phyloP scores from a whole-genome alignment of 345 rosid species.

The Lepidium aucheri region DNA sequence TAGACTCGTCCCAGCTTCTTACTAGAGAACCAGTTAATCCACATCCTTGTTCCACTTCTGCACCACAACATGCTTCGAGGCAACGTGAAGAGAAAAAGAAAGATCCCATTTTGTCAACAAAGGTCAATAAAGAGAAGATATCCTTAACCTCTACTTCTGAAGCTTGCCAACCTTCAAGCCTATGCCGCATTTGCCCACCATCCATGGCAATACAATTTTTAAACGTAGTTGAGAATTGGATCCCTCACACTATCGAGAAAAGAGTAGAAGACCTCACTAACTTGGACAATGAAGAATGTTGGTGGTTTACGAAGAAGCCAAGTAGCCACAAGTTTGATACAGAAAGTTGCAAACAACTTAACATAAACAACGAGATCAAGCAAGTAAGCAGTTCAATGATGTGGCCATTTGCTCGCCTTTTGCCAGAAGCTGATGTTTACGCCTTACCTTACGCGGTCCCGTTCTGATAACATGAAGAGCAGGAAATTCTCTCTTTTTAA shows the following conservation, averaged over 20 bases:
- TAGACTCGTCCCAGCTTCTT: slow-evolving; percentile 14
- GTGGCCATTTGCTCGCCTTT: slow-evolving; percentile 39
- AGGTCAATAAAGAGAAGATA: slow-evolving; percentile 8
- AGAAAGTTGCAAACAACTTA: slow-evolving; percentile 17
- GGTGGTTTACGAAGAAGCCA: slow-evolving; percentile 21
- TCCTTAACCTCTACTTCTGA: not conserved
- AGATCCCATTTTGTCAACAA: not conserved
- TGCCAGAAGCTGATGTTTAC: slow-evolving; percentile 39
- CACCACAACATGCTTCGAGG: slow-evolving; percentile 1
- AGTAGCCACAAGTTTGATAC: not conserved
- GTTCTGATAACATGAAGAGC: slow-evolving; percentile 30
- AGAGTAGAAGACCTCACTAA: slow-evolving; percentile 16
- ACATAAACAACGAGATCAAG: slow-evolving; percentile 4
- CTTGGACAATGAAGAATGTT: slow-evolving; percentile 45
- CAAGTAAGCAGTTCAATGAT: slow-evolving; percentile 1
- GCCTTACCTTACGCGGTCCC: slow-evolving; percentile 66
- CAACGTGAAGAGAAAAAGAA: slow-evolving; percentile 13
- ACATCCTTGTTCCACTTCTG: slow-evolving; percentile 28
- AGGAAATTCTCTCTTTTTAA: not conserved
- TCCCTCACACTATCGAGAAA: slow-evolving; percentile 21
- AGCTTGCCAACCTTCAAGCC: not conserved
- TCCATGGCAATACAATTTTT: slow-evolving; percentile 22
- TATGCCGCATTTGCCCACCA: slow-evolving; percentile 32
- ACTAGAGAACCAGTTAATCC: slow-evolving; percentile 24
- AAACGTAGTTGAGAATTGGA: slow-evolving; percentile 47